Evolutionary conservation across 2,329 filamentous ascomycete species (phyloP).

Genomic region (Fusarium palustre): DNA sequence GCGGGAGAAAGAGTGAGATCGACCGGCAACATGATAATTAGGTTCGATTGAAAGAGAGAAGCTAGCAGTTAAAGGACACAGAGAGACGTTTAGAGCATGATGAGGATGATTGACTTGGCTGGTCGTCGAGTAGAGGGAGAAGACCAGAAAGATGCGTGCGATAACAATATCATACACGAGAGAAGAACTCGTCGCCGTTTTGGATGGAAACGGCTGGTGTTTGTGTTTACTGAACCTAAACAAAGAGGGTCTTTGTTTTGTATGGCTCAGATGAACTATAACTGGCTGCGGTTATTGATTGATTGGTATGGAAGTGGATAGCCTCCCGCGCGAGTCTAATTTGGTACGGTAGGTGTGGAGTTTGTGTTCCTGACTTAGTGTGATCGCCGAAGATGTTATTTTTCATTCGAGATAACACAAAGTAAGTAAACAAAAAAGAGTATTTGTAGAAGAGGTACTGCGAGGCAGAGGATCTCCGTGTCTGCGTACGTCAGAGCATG

Average conservation of each 20-base stretch:
- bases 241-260: slow-evolving; percentile 35
- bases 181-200: slow-evolving; percentile 8
- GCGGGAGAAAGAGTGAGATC: slow-evolving; percentile 16
- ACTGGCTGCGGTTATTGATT: slow-evolving; percentile 20
- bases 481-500: not conserved
- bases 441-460: not conserved
- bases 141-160: not conserved
- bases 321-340: slow-evolving; percentile 29
- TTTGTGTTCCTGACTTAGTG: slow-evolving; percentile 38
- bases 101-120: not conserved
- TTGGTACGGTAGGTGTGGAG: slow-evolving; percentile 31
- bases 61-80: not conserved
- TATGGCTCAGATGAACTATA: slow-evolving; percentile 5
- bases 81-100: slow-evolving; percentile 27
- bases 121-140: not conserved
- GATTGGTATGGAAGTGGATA: slow-evolving; percentile 30
- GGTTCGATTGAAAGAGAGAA: slow-evolving; percentile 5
- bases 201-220: slow-evolving; percentile 36
- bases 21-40: slow-evolving; percentile 42
- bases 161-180: not conserved
- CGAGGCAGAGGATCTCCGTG: not conserved
- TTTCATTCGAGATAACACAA: not conserved
- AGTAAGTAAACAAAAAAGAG: slow-evolving; percentile 17
- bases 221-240: slow-evolving; percentile 39
- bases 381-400: slow-evolving; percentile 10